Conservation (phyloP, 2,329 filamentous ascomycete genomes). For the Ramularia endophylla region DNA sequence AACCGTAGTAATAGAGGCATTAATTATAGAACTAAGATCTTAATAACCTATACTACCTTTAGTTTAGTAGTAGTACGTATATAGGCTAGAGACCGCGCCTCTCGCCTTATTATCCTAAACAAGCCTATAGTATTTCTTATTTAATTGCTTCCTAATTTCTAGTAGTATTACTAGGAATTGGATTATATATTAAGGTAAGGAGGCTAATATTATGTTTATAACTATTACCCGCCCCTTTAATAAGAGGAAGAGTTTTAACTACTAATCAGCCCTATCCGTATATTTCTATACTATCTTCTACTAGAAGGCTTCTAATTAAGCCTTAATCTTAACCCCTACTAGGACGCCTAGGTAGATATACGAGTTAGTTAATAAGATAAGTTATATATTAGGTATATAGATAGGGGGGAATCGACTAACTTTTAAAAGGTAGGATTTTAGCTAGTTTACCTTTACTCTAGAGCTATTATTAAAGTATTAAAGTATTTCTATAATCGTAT, state of each 20-base stretch:
- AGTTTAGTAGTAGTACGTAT: too few relatives aligned
- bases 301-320: too few relatives aligned
- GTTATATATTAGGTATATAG: too few relatives aligned
- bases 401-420: background rate
- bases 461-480: background rate
- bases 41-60: too few relatives aligned
- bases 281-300: too few relatives aligned
- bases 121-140: background rate
- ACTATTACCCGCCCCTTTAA: background rate
- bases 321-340: too few relatives aligned
- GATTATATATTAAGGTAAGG: background rate
- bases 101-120: background rate
- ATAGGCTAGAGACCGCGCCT: background rate
- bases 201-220: background rate
- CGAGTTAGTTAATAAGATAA: too few relatives aligned
- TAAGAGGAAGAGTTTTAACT: background rate
- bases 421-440: slow-evolving; percentile 1
- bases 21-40: too few relatives aligned
- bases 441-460: slow-evolving; percentile 2
- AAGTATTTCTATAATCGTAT: background rate
- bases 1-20: background rate
- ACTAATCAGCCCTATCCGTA: slow-evolving; percentile 1
- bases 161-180: too few relatives aligned
- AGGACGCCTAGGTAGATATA: background rate
- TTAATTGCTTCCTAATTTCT: too few relatives aligned